Evolutionary conservation across 2,329 filamentous ascomycete genomes (phyloP).

Genomic region (Fusarium clavum): DNA sequence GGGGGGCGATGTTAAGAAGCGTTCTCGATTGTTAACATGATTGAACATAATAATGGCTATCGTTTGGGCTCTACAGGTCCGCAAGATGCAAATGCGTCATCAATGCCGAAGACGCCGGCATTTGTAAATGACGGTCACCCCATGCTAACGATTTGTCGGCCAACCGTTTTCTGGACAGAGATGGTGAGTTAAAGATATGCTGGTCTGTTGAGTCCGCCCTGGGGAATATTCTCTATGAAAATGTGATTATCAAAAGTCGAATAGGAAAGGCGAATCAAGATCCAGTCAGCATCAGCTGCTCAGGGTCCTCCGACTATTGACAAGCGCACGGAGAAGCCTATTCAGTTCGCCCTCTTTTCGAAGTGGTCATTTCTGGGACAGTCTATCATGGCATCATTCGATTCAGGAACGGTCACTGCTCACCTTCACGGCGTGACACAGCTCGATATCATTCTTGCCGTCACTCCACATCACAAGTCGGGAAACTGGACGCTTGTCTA

Average conservation of each 20-base stretch:
- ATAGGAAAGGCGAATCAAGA: background rate
- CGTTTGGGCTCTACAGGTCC: fast-evolving
- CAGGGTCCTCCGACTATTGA: background rate
- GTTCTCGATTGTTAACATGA: background rate
- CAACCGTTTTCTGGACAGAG: background rate
- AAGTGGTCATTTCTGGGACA: background rate
- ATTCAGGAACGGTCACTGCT: background rate
- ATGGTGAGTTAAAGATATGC: background rate
- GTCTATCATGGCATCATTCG: fast-evolving
- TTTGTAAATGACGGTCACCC: background rate
- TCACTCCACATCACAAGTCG: background rate
- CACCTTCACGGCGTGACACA: background rate
- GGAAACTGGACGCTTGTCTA: background rate
- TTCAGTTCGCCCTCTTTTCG: background rate
- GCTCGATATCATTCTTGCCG: background rate
- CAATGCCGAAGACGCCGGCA: background rate
- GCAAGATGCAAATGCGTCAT: background rate
- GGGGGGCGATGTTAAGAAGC: background rate
- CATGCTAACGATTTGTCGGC: background rate
- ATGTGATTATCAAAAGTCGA: background rate
- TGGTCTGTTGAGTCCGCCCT: background rate
- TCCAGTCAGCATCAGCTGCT: background rate
- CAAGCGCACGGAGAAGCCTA: background rate
- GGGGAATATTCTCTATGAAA: fast-evolving
- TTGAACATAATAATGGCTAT: background rate